Base-by-base conservation (phyloP, 2,329 filamentous ascomycete genomes). In the Colletotrichum sp. region DNA sequence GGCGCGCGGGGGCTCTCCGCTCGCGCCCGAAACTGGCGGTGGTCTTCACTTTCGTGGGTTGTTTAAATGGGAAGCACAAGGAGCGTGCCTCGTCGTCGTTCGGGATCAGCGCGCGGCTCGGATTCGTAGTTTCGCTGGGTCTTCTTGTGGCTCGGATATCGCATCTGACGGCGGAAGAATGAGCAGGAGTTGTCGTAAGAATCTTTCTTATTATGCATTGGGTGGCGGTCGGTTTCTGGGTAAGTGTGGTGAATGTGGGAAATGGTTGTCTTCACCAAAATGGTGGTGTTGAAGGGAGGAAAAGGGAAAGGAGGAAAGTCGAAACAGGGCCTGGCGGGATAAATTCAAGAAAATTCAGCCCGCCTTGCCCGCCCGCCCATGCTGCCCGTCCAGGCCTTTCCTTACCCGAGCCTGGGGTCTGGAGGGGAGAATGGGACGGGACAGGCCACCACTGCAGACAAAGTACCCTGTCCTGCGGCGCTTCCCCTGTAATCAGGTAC, bases 81-180 rank as follows among this genome's bases (percentile, higher is more conserved):
- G 57, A 78, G 87, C 79, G 88, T 86, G 83, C 90, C 90, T 78
- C 90, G 90, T 84, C 90, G 90, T 81, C 90, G 90, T 86, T 91
- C 88, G 76, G 90, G 89, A 86, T 92, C 90, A 80, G 88, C 89
- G 82, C 90, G 90, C 80, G 85, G 85, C 82, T 89, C 86, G 80
- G 86, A 88, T 79, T 89, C 85, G 82, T 87, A 85, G 82, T 87
- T 87, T 83, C 86, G 86, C 80, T 88, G 85, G 78, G 86, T 84
- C 82, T 87, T 85, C 82, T 88, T 86, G 83, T 86, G 85, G 85
- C 85, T 88, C 80, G 87, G 85, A 82, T 87, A 82, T 84, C 88
- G 89, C 90, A 92, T 92, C 89, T 91, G 90, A 88, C 86, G 87
- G 82, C 86, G 87, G 85, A 89, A 89, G 81, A 88, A 88, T 80